A percentile compares a stretch with the other conserved stretches of the same genome.
Conservation (phyloP, 148 eudicot genomes). For the Arbutus unedo region DNA sequence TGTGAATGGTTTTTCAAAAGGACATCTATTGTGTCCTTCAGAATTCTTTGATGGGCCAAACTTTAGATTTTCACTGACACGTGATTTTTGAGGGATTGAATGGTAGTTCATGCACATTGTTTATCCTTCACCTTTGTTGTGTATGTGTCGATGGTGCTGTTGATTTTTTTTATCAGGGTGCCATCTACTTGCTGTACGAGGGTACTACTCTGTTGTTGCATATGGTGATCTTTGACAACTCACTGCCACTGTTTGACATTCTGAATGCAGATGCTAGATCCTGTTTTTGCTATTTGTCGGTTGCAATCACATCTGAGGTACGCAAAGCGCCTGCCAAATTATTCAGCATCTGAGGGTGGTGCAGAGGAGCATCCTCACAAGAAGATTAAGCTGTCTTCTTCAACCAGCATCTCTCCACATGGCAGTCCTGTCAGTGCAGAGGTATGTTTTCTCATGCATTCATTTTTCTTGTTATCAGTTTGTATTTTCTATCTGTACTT, state of each 20-base stretch:
- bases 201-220: neutral
- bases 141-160: neutral
- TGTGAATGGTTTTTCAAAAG: neutral
- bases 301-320: slow-evolving; percentile 35
- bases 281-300: slow-evolving; percentile 46
- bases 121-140: neutral
- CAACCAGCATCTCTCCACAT: slow-evolving; percentile 13
- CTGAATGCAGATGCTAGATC: slow-evolving; percentile 55
- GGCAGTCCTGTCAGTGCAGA: slow-evolving; percentile 14
- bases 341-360: slow-evolving; percentile 24
- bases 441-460: slow-evolving; percentile 12
- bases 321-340: slow-evolving; percentile 21
- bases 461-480: neutral
- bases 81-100: neutral
- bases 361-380: slow-evolving; percentile 32
- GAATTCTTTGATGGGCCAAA: neutral
- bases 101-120: neutral
- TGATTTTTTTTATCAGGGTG: neutral
- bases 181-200: neutral
- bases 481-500: neutral
- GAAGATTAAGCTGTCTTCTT: slow-evolving; percentile 42
- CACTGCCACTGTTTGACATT: neutral
- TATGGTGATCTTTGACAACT: neutral
- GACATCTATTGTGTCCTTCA: neutral
- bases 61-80: neutral